Conservation (phyloP, 768 basidiomycete genomes). For the Crepidotus variabilis region DNA sequence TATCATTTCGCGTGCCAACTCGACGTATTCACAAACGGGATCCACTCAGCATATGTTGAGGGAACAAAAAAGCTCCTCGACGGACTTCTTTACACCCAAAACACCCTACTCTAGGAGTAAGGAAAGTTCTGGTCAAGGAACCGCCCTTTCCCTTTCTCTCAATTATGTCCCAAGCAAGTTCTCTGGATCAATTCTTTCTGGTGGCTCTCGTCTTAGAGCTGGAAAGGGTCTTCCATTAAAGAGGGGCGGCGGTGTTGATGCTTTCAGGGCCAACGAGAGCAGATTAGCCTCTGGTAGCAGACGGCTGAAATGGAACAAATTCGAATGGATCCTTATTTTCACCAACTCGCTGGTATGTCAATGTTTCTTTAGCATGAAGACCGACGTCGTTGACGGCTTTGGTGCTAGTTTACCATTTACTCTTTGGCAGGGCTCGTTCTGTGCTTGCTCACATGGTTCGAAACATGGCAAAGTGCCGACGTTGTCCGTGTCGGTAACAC, state of each 20-base stretch:
- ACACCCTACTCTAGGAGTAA: conserved; percentile 24
- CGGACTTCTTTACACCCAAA: conserved; percentile 19
- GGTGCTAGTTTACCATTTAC: conserved; percentile 46
- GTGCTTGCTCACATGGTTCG: conserved; percentile 74
- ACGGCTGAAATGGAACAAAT: conserved; percentile 70
- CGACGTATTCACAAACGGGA: no score
- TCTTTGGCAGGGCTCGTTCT: conserved; percentile 58
- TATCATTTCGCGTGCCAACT: no score
- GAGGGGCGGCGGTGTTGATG: conserved; percentile 67
- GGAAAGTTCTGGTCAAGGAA: conserved; percentile 30
- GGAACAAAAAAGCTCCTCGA: neutral
- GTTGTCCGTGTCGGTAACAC: conserved; percentile 67
- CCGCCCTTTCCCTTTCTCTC: conserved; percentile 58
- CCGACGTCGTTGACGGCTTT: neutral
- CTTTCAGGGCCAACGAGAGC: conserved; percentile 47
- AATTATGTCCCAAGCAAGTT: conserved; percentile 81
- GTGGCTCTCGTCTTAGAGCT: conserved; percentile 31
- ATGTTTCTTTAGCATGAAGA: neutral
- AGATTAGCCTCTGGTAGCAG: conserved; percentile 42
- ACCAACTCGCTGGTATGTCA: conserved; percentile 50
- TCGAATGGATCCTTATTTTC: conserved; percentile 78
- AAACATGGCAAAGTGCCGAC: conserved; percentile 65
- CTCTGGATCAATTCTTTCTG: conserved; percentile 39
- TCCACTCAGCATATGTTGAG: no score
- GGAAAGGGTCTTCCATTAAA: conserved; percentile 27